Evolutionary conservation across 192 early-diverging fungal species (phyloP).

Genomic region (Coemansia sp.): DNA sequence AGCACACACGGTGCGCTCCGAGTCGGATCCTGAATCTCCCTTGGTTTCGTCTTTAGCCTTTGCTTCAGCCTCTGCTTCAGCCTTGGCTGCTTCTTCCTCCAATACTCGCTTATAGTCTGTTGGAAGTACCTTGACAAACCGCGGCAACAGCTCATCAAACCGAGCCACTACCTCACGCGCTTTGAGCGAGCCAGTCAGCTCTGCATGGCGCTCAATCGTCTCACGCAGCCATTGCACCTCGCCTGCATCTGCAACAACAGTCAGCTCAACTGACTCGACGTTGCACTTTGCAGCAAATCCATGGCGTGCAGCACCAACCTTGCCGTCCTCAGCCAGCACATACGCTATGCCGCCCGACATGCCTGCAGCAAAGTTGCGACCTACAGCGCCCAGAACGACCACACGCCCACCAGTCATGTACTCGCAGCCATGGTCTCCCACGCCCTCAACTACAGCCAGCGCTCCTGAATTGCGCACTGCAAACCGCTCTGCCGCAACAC

Average conservation of each 20-base stretch:
- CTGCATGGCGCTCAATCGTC: slow-evolving; percentile 78
- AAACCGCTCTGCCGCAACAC: slow-evolving; percentile 97
- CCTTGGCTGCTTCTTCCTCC: slow-evolving; percentile 57
- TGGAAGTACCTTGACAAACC: slow-evolving; percentile 93
- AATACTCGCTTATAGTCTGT: slow-evolving; percentile 86
- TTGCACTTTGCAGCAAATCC: slow-evolving; percentile 76
- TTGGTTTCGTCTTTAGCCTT: background rate
- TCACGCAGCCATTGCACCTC: slow-evolving; percentile 75
- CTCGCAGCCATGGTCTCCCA: slow-evolving; percentile 98
- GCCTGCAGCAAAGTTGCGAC: slow-evolving; percentile 98
- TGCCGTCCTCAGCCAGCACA: slow-evolving; percentile 63
- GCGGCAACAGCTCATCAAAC: slow-evolving; percentile 69
- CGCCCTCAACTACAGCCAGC: slow-evolving; percentile 90
- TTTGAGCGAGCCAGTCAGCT: slow-evolving; percentile 76
- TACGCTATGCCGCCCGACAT: slow-evolving; percentile 99
- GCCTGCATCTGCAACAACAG: slow-evolving; percentile 67
- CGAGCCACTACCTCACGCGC: slow-evolving; percentile 70
- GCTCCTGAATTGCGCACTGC: slow-evolving; percentile 98
- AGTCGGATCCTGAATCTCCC: slow-evolving; percentile 12
- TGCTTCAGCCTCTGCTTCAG: background rate
- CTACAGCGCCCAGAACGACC: slow-evolving; percentile 83
- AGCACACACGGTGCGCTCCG: slow-evolving; percentile 39
- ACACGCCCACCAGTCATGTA: slow-evolving; percentile 99
- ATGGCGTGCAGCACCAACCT: background rate
- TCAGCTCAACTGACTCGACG: slow-evolving; percentile 88